phyloP scores from a whole-genome alignment of 495 filamentous ascomycete genomes.

The Elasticomyces elasticus region DNA sequence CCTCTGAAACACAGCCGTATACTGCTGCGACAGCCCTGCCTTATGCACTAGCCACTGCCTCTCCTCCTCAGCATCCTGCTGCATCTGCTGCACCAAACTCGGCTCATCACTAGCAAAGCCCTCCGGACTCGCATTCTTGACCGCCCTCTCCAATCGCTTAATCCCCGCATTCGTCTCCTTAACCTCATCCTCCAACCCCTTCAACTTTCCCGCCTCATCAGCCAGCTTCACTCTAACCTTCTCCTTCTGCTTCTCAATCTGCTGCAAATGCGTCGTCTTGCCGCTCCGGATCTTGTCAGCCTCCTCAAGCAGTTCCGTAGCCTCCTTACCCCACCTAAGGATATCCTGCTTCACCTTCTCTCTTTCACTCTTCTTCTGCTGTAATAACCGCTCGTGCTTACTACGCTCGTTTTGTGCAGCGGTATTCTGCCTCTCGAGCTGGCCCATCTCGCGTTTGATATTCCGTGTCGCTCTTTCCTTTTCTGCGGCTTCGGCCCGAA shows the following conservation, averaged over 20 bases:
- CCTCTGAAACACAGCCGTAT: slow-evolving; percentile 19
- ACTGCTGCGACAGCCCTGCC: slow-evolving; percentile 41
- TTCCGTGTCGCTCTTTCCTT: slow-evolving; percentile 78
- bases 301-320: slow-evolving; percentile 40
- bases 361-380: slow-evolving; percentile 53
- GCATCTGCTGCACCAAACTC: slow-evolving; percentile 40
- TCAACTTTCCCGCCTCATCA: slow-evolving; percentile 45
- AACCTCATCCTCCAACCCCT: slow-evolving; percentile 51
- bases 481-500: slow-evolving; percentile 65
- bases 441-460: slow-evolving; percentile 68
- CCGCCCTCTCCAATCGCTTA: slow-evolving; percentile 53
- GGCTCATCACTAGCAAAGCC: slow-evolving; percentile 34
- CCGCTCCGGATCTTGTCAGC: slow-evolving; percentile 41
- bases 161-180: slow-evolving; percentile 51
- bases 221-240: slow-evolving; percentile 43
- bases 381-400: slow-evolving; percentile 60
- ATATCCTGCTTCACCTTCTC: slow-evolving; percentile 53
- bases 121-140: slow-evolving; percentile 30
- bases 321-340: slow-evolving; percentile 47
- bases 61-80: slow-evolving; percentile 49
- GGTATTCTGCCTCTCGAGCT: slow-evolving; percentile 70
- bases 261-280: slow-evolving; percentile 37
- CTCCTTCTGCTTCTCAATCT: slow-evolving; percentile 38
- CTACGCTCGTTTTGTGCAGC: slow-evolving; percentile 69
- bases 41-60: slow-evolving; percentile 45